Conservation (phyloP, 2,329 filamentous ascomycete genomes). For the Verruconis gallopava region DNA sequence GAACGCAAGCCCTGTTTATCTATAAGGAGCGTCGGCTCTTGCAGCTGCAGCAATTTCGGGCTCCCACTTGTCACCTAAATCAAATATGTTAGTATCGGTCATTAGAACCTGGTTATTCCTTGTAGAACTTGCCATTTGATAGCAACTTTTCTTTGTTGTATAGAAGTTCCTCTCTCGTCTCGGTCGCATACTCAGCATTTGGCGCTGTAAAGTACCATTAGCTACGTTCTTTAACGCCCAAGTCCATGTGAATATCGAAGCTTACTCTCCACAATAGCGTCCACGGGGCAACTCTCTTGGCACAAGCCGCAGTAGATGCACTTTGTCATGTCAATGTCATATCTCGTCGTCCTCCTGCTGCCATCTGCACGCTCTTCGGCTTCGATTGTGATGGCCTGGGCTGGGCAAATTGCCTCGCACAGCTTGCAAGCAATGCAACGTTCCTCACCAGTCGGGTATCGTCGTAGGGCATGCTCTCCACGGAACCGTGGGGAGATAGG, state of each 20-base stretch:
- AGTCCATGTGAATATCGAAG: conserved; percentile 10
- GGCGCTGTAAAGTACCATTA: conserved; percentile 34
- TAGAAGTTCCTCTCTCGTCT: conserved; percentile 79
- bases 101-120: conserved; percentile 14
- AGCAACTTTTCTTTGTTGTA: conserved; percentile 97
- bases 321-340: conserved; percentile 99
- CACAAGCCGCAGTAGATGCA: conserved; percentile 99
- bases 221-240: not conserved
- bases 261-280: conserved; percentile 72
- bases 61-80: conserved; percentile 57
- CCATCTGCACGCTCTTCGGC: conserved; percentile 96
- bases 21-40: conserved; percentile 76
- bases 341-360: conserved; percentile 85
- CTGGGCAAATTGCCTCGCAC: conserved; percentile 95
- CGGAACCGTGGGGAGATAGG: conserved; percentile 96
- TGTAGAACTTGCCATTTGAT: conserved; percentile 49
- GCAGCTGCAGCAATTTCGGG: conserved; percentile 87
- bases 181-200: conserved; percentile 62
- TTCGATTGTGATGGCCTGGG: conserved; percentile 97
- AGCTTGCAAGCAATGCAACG: conserved; percentile 99
- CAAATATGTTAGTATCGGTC: conserved; percentile 4
- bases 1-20: conserved; percentile 21
- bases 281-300: conserved; percentile 96
- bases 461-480: conserved; percentile 89
- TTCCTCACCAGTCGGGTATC: conserved; percentile 96